These are phyloP conservation scores for Hyparrhenia diplandra DNA, from an alignment of 176 grass and related monocot species.

Conservation along the genomic window DNA sequence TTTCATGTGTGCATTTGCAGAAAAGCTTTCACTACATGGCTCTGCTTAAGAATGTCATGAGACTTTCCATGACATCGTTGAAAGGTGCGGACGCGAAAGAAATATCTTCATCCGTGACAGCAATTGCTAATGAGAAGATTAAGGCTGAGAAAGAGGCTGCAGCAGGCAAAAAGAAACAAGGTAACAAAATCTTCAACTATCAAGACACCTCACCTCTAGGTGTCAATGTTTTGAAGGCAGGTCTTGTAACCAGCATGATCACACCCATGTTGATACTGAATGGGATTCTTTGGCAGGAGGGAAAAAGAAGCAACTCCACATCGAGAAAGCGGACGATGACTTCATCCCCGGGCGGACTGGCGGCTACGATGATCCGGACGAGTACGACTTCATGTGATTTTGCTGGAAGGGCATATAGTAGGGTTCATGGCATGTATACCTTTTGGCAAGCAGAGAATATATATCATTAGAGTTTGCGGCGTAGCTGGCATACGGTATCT, in stretches of 20 bases:
- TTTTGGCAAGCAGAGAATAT: constrained; percentile 36
- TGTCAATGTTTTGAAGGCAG: neutral
- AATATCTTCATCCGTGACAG: constrained; percentile 71
- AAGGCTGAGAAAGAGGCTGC: constrained; percentile 69
- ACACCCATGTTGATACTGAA: neutral
- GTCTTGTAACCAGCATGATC: neutral
- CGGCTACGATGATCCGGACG: constrained; percentile 49
- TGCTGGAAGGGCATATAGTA: constrained; percentile 31
- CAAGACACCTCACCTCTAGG: neutral
- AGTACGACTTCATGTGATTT: constrained; percentile 86
- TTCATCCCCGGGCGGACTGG: constrained; percentile 40
- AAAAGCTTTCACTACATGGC: constrained; percentile 89
- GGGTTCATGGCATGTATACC: constrained; percentile 39
- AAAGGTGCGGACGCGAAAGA: constrained; percentile 87
- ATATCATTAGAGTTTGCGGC: constrained; percentile 39
- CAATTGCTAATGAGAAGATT: constrained; percentile 83
- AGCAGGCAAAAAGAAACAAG: constrained; percentile 73
- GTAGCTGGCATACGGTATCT: constrained; percentile 18
- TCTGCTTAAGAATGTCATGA: constrained; percentile 74
- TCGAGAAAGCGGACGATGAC: constrained; percentile 70
- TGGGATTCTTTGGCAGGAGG: constrained; percentile 34
- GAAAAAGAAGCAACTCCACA: constrained; percentile 82
- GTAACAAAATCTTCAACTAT: constrained; percentile 17
- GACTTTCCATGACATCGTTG: constrained; percentile 52
- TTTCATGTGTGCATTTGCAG: constrained; percentile 44